Conservation (phyloP, 2,329 filamentous ascomycete species). For the Chaetomium sp. region DNA sequence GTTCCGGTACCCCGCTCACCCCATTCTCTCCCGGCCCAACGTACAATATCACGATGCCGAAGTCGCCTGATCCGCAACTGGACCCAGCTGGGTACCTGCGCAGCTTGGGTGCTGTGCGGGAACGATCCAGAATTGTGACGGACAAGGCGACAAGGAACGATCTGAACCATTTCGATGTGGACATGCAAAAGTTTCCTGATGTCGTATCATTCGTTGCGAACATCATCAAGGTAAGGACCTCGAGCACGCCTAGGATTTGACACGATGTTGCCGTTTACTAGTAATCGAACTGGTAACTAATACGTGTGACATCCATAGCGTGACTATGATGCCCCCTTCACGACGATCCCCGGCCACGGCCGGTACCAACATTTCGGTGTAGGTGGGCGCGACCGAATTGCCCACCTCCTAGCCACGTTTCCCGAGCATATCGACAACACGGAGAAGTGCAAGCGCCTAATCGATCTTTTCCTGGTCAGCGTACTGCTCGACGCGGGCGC, state of each 20-base stretch:
- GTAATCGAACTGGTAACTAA: no score
- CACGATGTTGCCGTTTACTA: background rate
- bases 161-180: constrained; percentile 81
- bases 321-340: constrained; percentile 51
- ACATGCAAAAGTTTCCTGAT: constrained; percentile 74
- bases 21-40: constrained; percentile 45
- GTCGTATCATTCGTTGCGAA: constrained; percentile 84
- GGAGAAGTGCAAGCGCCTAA: constrained; percentile 66
- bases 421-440: constrained; percentile 61
- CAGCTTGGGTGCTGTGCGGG: constrained; percentile 81
- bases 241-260: background rate
- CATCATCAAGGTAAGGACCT: constrained; percentile 74
- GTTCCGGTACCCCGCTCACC: constrained; percentile 42
- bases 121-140: constrained; percentile 66
- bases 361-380: constrained; percentile 79
- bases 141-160: constrained; percentile 71
- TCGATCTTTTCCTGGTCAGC: constrained; percentile 73
- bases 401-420: constrained; percentile 65
- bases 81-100: constrained; percentile 87
- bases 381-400: constrained; percentile 68
- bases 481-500: constrained; percentile 83
- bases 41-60: constrained; percentile 60
- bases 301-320: constrained; percentile 30
- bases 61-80: constrained; percentile 76
- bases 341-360: constrained; percentile 74